Percentiles rank a stretch among this genome's conserved stretches.
Evolutionary conservation across 1,284 basidiomycete species (phyloP).

Genomic region (Ceratobasidium theobromae): DNA sequence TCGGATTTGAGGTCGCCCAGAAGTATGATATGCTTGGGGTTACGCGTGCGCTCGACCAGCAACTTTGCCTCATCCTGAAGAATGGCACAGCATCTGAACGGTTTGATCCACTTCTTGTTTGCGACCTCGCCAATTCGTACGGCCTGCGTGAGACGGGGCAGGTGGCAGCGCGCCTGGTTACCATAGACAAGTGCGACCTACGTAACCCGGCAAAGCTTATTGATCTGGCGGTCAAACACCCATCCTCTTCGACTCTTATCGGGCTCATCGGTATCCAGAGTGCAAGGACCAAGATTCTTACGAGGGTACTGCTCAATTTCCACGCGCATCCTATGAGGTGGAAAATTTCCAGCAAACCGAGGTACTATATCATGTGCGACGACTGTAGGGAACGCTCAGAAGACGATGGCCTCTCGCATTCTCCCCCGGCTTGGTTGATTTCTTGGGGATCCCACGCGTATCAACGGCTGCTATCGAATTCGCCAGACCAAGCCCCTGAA

Average conservation of each 20-base stretch:
- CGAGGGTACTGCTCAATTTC: neutral
- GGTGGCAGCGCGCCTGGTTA: neutral
- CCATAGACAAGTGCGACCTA: neutral
- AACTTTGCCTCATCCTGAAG: neutral
- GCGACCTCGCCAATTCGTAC: neutral
- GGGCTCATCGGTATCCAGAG: neutral
- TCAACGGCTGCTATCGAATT: neutral
- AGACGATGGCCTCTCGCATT: neutral
- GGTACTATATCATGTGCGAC: neutral
- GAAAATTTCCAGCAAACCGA: neutral
- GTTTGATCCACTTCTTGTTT: neutral
- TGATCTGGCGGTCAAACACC: neutral
- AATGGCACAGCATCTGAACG: neutral
- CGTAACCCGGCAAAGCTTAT: neutral
- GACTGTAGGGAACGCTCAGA: neutral
- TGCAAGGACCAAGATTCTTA: neutral
- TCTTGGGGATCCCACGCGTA: neutral
- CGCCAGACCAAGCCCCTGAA: neutral
- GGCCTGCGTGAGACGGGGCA: neutral
- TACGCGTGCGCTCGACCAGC: neutral
- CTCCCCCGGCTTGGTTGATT: neutral
- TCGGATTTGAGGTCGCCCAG: neutral
- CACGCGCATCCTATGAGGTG: neutral
- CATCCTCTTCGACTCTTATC: neutral
- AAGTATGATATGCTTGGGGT: slow-evolving; percentile 5